Base-by-base conservation (phyloP, 2,329 filamentous ascomycete species). In the Alternaria conjuncta region DNA sequence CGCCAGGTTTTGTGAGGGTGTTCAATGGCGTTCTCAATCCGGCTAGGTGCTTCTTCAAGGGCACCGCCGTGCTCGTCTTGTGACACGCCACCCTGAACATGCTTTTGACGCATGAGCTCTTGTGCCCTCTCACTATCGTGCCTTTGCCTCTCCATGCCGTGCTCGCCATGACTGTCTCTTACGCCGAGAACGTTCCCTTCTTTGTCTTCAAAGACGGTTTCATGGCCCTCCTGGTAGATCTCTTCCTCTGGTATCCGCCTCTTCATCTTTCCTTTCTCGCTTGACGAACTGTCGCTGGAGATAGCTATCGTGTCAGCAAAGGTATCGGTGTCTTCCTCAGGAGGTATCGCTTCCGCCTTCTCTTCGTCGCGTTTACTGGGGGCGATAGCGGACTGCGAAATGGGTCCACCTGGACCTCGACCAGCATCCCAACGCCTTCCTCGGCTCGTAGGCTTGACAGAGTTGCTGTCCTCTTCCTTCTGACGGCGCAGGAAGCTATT, bases 301-400 rank as follows among this genome's bases (percentile, higher is more conserved):
- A 81, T 71, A 64, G 83, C 78, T 71, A 81, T 76, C 69, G 82
- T 80, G 63, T 84, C 72, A 60, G 81, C 81, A 56, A 80, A 72
- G 15, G 80, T 82, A 59, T 82, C 82, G 30, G 83, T 82, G 63
- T 84, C 80, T 66, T 81, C 76, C 77, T 84, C 63, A 73, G 80
- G 71, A 15, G 79, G 74, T 15, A 72, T 70, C 6, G 66, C 66
- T 43, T 82, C 79, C 2, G 63, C 57, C 21, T 76, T 73, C 41
- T 78, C 75, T 41, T 78, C 74, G 12, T 76, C 67, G 51, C 65
- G 68, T 47, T 77, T 69, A n/a, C 82, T 81, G 36, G 96, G 96
- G 68, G 88, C 90, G 71, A 98, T 97, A 23, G 96, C 96, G 36
- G 95, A 97, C 75, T 96, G 90, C 64, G 88, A 92, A 70, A 98